Evolutionary conservation across 2,329 filamentous ascomycete genomes (phyloP).

Genomic region (Metarhizium brunneum): DNA sequence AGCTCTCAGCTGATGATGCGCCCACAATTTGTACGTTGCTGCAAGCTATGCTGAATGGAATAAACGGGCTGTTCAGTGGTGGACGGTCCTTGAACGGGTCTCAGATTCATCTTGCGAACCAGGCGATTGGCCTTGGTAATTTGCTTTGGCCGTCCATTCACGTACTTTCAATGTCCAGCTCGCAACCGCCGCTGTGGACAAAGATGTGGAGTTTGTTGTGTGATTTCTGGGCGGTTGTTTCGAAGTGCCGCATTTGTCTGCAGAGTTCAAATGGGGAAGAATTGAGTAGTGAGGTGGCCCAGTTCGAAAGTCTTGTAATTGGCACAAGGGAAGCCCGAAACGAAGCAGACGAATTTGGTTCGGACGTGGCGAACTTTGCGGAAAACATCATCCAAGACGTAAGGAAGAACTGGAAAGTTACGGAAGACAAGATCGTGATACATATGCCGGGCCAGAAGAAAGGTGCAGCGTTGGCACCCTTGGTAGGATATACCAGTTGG

Average conservation of each 20-base stretch:
- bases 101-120: conserved; percentile 19
- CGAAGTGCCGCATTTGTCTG: conserved; percentile 12
- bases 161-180: conserved; percentile 9
- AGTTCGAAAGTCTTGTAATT: conserved; percentile 14
- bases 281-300: conserved; percentile 8
- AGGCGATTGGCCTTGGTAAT: conserved; percentile 19
- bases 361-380: conserved; percentile 29
- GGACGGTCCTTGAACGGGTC: conserved; percentile 11
- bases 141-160: conserved; percentile 21
- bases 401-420: conserved; percentile 32
- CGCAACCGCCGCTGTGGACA: conserved; percentile 10
- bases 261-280: conserved; percentile 8
- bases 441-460: conserved; percentile 29
- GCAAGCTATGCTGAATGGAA: conserved; percentile 17
- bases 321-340: conserved; percentile 8
- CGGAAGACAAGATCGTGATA: conserved; percentile 23
- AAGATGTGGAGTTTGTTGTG: conserved; percentile 11
- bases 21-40: conserved; percentile 23
- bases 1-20: conserved; percentile 25
- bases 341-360: conserved; percentile 7
- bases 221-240: conserved; percentile 10
- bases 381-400: conserved; percentile 36
- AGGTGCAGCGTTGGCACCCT: conserved; percentile 20
- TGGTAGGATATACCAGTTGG: conserved; percentile 23
- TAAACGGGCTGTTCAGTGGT: conserved; percentile 16